These are phyloP conservation scores for Colletotrichum limetticola DNA, from an alignment of 2,329 filamentous ascomycete genomes.

Conservation along the genomic window DNA sequence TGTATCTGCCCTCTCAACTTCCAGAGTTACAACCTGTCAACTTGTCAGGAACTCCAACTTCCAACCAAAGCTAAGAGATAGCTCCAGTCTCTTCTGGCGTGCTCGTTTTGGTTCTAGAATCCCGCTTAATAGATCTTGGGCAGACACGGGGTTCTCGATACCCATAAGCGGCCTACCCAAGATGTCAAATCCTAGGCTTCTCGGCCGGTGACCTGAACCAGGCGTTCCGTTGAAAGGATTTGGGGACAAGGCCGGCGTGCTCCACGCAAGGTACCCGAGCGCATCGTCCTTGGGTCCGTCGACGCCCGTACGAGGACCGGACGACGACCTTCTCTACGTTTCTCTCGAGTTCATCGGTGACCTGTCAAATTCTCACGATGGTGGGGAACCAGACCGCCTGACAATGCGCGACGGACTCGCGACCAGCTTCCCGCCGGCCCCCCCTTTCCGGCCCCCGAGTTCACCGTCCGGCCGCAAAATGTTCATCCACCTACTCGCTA, in stretches of 20 bases:
- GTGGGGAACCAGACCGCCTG: not conserved
- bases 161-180: not conserved
- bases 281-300: constrained; percentile 3
- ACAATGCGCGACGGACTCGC: not conserved
- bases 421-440: constrained; percentile 5
- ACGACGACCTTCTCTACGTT: not conserved
- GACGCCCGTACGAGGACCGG: not conserved
- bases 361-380: not conserved
- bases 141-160: not conserved
- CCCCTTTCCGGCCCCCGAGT: constrained; percentile 9
- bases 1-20: not conserved
- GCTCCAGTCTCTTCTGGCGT: constrained; percentile 7
- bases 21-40: too few relatives aligned
- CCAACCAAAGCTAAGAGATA: not conserved
- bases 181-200: not conserved
- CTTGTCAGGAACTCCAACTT: too few relatives aligned
- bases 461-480: not conserved
- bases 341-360: constrained; percentile 5
- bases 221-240: not conserved
- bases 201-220: not conserved
- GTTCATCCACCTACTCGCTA: too few relatives aligned
- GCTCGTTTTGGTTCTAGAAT: constrained; percentile 3
- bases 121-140: not conserved
- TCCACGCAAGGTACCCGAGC: not conserved
- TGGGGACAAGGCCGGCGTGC: not conserved